Conservation (phyloP, 176 grass and related monocot genomes). For the Bolboschoenus planiculmis region DNA sequence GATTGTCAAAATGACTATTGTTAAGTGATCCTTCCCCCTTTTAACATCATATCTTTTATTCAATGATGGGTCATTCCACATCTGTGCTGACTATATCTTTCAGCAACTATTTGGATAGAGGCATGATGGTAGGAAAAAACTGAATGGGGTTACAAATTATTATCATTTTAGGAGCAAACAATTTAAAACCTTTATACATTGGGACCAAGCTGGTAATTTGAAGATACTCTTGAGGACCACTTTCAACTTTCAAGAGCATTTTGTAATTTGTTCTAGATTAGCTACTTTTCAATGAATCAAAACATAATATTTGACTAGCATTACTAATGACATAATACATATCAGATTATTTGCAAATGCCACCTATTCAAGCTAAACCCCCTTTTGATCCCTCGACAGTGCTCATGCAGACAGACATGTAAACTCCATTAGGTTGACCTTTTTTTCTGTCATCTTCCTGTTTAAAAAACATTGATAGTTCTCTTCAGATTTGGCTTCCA, state of each 20-base stretch:
- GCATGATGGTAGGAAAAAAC: not conserved
- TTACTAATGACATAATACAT: not conserved
- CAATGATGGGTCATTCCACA: not conserved
- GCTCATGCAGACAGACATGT: not conserved
- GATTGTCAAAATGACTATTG: too few relatives aligned
- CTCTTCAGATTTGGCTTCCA: not conserved
- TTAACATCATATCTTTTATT: not conserved
- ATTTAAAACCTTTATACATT: not conserved
- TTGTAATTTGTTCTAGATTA: not conserved
- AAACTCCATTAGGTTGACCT: not conserved
- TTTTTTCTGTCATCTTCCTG: not conserved
- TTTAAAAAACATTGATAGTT: not conserved
- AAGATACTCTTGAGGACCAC: not conserved
- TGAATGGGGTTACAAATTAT: not conserved
- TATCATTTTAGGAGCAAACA: not conserved
- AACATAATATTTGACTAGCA: not conserved
- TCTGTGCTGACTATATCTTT: not conserved
- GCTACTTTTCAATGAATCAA: not conserved
- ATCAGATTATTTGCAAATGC: not conserved
- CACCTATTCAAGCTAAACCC: not conserved
- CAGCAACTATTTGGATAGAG: not conserved
- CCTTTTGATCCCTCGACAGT: not conserved
- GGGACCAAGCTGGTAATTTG: not conserved
- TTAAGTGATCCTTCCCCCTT: too few relatives aligned
- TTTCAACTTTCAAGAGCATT: not conserved